Base-by-base conservation (phyloP, 495 filamentous ascomycete species). In the Astrocystis sublimbata region DNA sequence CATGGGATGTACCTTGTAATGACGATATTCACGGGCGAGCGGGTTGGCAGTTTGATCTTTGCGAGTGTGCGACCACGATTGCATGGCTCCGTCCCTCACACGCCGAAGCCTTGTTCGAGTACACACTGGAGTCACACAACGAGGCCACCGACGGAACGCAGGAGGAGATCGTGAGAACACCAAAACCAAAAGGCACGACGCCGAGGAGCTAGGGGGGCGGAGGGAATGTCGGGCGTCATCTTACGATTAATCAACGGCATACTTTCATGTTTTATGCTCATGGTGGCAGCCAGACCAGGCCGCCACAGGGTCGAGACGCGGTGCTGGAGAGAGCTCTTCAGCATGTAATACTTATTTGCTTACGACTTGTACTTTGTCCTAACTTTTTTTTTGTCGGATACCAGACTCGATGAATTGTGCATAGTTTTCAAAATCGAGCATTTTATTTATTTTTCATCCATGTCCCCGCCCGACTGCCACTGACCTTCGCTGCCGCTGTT, bases 321-420 rank as follows among this genome's bases (percentile, higher is more conserved):
- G n/a, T 52, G 36, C 13, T 36, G 45, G 46, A 57, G 46, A 57
- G 52, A 70, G 66, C 75, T 77, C 73, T 75, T 76, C 74, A 77
- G 74, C 78, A 74, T 80, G 75, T 80, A 80, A 78, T 80, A 78
- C 71, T 75, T 77, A 61, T 71, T 71, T 54, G 68, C 70, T 71
- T 71, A 69, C 69, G 64, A 68, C 69, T 60, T 73, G 60, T 73
- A 66, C 63, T 73, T 68, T 63, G 69, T 62, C 64, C 61, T 63
- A 58, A 33, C 64, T 71, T 68, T 73, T 70, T 72, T 65, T 75
- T 70, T 73, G 55, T 71, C 64, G 57, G 64, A 60, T 67, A 67
- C 65, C 55, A 58, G 63, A 65, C 55, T 66, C 63, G 65, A 73
- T 68, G 70, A 68, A 56, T 68, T 68, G 70, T 62, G 65, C 65